Evolutionary conservation across 176 grass and related monocot species (phyloP).

Genomic region (Pharus latifolius): DNA sequence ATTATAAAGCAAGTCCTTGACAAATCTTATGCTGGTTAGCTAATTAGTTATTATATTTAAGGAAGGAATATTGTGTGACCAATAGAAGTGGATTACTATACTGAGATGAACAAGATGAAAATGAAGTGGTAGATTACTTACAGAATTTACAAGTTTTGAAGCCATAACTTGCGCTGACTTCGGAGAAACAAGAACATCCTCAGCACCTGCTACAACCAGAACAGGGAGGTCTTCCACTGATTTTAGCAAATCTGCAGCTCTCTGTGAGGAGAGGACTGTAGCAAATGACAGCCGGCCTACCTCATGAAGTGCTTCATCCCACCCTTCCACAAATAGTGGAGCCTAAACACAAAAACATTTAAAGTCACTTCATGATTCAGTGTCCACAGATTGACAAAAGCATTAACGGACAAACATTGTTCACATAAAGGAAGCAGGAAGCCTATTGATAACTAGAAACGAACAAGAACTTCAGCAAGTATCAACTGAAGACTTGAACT

Average conservation of each 20-base stretch:
- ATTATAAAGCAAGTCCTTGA: background rate
- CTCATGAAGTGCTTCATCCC: constrained; percentile 97
- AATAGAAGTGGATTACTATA: background rate
- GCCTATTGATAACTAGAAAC: background rate
- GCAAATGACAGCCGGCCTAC: constrained; percentile 87
- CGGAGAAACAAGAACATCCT: constrained; percentile 78
- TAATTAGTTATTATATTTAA: no score
- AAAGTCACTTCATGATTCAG: background rate
- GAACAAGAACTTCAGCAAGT: no score
- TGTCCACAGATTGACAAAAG: background rate
- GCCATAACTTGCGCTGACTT: constrained; percentile 84
- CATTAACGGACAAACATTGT: background rate
- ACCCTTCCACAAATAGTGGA: constrained; percentile 86
- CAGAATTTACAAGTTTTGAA: constrained; percentile 80
- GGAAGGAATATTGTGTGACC: background rate
- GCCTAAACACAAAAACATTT: constrained; percentile 41
- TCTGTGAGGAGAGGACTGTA: constrained; percentile 65
- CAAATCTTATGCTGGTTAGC: background rate
- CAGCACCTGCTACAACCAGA: constrained; percentile 76
- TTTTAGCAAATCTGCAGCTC: constrained; percentile 56
- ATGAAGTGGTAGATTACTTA: constrained; percentile 27
- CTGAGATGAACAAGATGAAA: background rate
- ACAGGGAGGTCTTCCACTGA: constrained; percentile 76
- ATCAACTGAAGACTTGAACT: background rate
- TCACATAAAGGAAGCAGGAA: background rate